Conservation (phyloP, 371 early-diverging fungal genomes). For the Mortierella sp. region DNA sequence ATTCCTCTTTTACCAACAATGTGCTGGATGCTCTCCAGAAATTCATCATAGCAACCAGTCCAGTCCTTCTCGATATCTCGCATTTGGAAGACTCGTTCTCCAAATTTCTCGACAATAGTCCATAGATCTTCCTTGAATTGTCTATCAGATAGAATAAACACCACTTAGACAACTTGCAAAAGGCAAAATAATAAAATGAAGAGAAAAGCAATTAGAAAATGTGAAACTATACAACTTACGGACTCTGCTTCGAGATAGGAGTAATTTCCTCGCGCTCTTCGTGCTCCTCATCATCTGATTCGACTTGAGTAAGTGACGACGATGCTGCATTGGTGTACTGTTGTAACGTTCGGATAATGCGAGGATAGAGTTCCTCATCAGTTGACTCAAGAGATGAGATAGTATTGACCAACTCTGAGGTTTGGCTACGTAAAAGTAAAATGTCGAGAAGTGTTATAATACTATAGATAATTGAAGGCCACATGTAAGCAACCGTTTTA, state of each 20-base stretch:
- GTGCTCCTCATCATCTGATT: slow-evolving; percentile 25
- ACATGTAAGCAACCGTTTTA: not conserved
- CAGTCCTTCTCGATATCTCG: slow-evolving; percentile 54
- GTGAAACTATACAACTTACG: slow-evolving; percentile 16
- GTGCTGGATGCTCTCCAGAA: slow-evolving; percentile 59
- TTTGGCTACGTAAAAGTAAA: slow-evolving; percentile 16
- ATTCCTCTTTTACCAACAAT: slow-evolving; percentile 66
- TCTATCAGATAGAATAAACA: slow-evolving; percentile 15
- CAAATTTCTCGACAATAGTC: slow-evolving; percentile 60
- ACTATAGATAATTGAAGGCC: not conserved
- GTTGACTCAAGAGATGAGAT: slow-evolving; percentile 27
- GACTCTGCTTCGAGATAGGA: slow-evolving; percentile 32
- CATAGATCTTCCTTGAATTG: slow-evolving; percentile 56
- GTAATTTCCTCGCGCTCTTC: slow-evolving; percentile 13
- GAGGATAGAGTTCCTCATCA: slow-evolving; percentile 52
- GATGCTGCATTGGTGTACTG: slow-evolving; percentile 45
- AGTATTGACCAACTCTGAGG: slow-evolving; percentile 25
- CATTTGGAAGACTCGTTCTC: slow-evolving; percentile 48
- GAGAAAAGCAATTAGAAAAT: not conserved
- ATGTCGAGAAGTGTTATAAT: not conserved
- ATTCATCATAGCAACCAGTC: slow-evolving; percentile 47
- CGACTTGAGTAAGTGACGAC: slow-evolving; percentile 28
- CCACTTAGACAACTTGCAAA: not conserved
- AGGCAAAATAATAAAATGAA: not conserved
- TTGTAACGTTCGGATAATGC: slow-evolving; percentile 37